phyloP scores from a whole-genome alignment of 768 basidiomycete genomes.

The Cytidiella melzeri region DNA sequence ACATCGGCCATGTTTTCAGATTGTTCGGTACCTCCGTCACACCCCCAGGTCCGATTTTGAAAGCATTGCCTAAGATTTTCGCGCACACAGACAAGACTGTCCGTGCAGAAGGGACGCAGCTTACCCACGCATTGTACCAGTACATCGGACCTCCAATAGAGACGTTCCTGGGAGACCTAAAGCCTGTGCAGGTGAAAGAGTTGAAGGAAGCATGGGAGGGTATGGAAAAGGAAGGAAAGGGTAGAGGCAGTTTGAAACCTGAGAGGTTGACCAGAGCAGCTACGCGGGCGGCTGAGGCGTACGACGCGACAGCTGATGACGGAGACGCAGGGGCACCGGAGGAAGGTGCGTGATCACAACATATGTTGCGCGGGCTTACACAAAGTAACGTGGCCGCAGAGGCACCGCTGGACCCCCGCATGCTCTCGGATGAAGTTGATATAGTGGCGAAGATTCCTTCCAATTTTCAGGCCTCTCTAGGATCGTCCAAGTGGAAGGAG shows the following conservation, averaged over 20 bases:
- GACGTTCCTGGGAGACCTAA: conserved; percentile 81
- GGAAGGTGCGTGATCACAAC: conserved; percentile 38
- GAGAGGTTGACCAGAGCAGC: conserved; percentile 72
- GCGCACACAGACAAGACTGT: conserved; percentile 93
- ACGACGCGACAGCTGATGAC: conserved; percentile 30
- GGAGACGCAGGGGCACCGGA: conserved; percentile 29
- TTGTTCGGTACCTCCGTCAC: conserved; percentile 73
- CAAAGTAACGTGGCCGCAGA: conserved; percentile 29
- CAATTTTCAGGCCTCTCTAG: conserved; percentile 65
- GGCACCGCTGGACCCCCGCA: conserved; percentile 66
- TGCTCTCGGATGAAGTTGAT: conserved; percentile 76
- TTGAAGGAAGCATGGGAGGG: conserved; percentile 84
- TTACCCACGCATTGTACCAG: conserved; percentile 75
- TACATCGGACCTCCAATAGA: conserved; percentile 79
- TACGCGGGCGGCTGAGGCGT: conserved; percentile 61
- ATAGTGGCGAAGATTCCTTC: conserved; percentile 71
- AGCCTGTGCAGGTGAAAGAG: conserved; percentile 96
- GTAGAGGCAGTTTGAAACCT: conserved; percentile 75
- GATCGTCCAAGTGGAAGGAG: conserved; percentile 98
- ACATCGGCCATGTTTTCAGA: conserved; percentile 36
- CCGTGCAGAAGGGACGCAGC: conserved; percentile 80
- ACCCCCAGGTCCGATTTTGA: conserved; percentile 75
- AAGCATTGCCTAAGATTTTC: conserved; percentile 87
- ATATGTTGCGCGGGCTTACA: conserved; percentile 3
- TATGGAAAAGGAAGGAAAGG: conserved; percentile 80